Evolutionary conservation across 1,284 basidiomycete species (phyloP).

Genomic region (Amylostereum areolatum): DNA sequence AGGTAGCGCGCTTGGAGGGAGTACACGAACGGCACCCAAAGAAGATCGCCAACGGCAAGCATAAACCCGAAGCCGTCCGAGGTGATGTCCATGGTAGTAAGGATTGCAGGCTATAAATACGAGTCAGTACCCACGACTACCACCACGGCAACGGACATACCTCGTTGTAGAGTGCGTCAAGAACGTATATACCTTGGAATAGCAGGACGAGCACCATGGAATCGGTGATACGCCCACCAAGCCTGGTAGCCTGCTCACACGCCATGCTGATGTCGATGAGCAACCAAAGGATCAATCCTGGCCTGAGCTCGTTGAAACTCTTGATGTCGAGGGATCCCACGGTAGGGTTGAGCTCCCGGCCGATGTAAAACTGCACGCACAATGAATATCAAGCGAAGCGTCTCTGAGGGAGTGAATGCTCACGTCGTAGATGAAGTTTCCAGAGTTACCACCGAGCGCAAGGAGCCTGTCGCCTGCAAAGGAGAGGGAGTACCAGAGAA

Average conservation of each 20-base stretch:
- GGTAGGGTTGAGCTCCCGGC: slow-evolving; percentile 91
- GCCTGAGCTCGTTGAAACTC: slow-evolving; percentile 93
- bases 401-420: slow-evolving; percentile 22
- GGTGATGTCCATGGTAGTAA: slow-evolving; percentile 97
- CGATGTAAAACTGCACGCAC: slow-evolving; percentile 84
- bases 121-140: neutral
- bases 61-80: slow-evolving; percentile 99
- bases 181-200: slow-evolving; percentile 88
- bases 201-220: slow-evolving; percentile 87
- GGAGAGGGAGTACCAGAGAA: slow-evolving; percentile 70
- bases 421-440: slow-evolving; percentile 88
- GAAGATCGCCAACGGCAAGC: slow-evolving; percentile 90
- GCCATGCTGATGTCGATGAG: slow-evolving; percentile 89
- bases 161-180: slow-evolving; percentile 87
- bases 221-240: slow-evolving; percentile 73
- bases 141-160: slow-evolving; percentile 33
- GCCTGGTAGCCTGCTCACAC: slow-evolving; percentile 83
- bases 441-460: slow-evolving; percentile 89
- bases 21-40: slow-evolving; percentile 96
- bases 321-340: slow-evolving; percentile 92
- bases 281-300: slow-evolving; percentile 93
- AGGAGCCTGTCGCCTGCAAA: slow-evolving; percentile 69
- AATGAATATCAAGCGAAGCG: slow-evolving; percentile 4
- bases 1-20: slow-evolving; percentile 92
- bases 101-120: slow-evolving; percentile 62